Base-by-base conservation (phyloP, 148 eudicot species). In the Tetragonia tetragonoides region DNA sequence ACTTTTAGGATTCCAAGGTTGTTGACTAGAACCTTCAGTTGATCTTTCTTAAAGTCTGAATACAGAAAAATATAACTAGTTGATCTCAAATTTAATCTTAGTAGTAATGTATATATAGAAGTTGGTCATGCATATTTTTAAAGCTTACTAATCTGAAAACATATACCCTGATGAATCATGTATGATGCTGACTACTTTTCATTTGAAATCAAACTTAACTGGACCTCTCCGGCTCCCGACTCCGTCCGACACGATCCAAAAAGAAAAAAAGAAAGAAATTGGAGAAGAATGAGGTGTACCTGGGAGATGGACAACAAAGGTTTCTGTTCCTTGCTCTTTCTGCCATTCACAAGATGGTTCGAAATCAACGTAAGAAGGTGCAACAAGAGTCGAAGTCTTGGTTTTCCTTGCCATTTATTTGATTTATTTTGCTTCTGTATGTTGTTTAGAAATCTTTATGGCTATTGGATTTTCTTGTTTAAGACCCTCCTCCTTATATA, bases 41-140 rank as follows among this genome's bases (percentile, higher is more conserved):
- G 87, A 10, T 93, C 91, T 82, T 83, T 93, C 78, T 81, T 91
- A 83, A 93, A 93, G 4, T 79, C 95, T 93, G 75, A 39, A 7
- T 47, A 61, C 37, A 5, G 41, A 20, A 20, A 59, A 47, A 11
- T 3, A 73, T 5, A 5, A 8, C 3, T 18, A 72, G 3, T 72
- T 49, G 34, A 28, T 28, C 34, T 1, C 34, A 28, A 28, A 49
- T 40, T 14, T 47, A 46, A 20, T 46, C 4, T 23, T 9, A 1
- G 11, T 49, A 10, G 11, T 49, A 10, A 49, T 3, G 53, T 49
- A 46, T 5, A 46, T 46, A 46, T 10, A 3, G 2, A 46, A 46
- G 49, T 46, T 46, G 6, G 49, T 28, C 1, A 28, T 28, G 10
- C 6, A 46, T 49, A 2, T 49, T 8, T 7, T 6, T 9, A 10